Evolutionary conservation across 768 basidiomycete genomes (phyloP).

Genomic region (Polyporus arcularius): DNA sequence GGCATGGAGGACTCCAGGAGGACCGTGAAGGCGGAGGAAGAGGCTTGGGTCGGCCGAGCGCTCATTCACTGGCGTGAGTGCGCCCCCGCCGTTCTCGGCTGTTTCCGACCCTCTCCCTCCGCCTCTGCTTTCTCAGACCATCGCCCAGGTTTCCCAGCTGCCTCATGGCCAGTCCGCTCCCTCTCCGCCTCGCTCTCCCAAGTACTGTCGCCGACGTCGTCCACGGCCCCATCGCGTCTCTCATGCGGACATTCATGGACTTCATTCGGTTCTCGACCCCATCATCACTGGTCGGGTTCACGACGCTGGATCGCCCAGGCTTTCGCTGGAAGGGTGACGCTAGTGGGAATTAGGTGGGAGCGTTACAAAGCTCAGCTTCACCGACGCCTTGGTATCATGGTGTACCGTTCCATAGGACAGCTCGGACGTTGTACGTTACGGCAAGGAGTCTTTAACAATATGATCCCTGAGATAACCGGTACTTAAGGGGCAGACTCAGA

Average conservation of each 20-base stretch:
- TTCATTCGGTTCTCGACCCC: no score
- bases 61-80: constrained; percentile 6
- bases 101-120: background rate
- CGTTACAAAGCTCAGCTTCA: background rate
- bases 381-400: no score
- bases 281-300: no score
- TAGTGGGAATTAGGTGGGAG: background rate
- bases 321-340: no score
- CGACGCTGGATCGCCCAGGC: no score
- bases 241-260: no score
- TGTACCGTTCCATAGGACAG: no score
- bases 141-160: background rate
- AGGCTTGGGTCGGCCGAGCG: background rate
- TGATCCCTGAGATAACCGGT: no score
- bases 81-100: constrained; percentile 6
- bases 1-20: constrained; percentile 12
- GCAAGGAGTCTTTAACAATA: no score
- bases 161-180: background rate
- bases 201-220: background rate
- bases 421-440: no score
- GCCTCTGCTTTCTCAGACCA: background rate
- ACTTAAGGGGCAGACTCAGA: no score
- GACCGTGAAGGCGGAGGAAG: background rate
- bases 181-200: background rate
- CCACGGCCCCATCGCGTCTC: no score